These are phyloP conservation scores for Fusarium phyllophilum DNA, from an alignment of 2,329 filamentous ascomycete genomes.

Conservation along the genomic window DNA sequence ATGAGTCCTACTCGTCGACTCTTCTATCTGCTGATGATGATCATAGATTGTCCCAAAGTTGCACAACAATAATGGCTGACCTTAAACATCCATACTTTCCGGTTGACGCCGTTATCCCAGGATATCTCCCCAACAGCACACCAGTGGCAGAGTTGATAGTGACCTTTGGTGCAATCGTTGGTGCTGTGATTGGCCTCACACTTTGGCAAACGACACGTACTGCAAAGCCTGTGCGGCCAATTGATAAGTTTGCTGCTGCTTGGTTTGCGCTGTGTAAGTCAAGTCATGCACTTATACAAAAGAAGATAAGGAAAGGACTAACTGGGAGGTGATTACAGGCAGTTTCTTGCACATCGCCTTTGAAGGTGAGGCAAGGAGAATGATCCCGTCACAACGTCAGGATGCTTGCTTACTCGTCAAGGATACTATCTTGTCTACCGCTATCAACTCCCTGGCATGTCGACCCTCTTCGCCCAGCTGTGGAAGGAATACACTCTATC, in stretches of 20 bases:
- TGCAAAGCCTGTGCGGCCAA: conserved; percentile 32
- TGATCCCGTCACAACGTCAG: neutral
- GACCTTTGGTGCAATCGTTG: conserved; percentile 50
- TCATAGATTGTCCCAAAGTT: neutral
- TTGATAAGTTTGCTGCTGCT: conserved; percentile 56
- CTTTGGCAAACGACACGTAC: conserved; percentile 39
- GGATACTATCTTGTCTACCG: conserved; percentile 83
- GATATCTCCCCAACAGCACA: conserved; percentile 58
- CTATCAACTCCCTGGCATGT: conserved; percentile 69
- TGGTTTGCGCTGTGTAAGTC: conserved; percentile 66
- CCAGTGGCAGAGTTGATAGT: conserved; percentile 53
- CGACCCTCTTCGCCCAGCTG: conserved; percentile 82
- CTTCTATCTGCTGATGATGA: neutral
- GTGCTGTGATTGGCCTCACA: conserved; percentile 49
- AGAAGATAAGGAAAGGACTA: neutral
- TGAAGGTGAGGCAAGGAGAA: conserved; percentile 65
- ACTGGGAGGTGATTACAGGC: conserved; percentile 52
- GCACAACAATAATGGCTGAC: conserved; percentile 5
- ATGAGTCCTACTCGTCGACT: neutral
- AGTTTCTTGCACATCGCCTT: conserved; percentile 82
- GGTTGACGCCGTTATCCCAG: conserved; percentile 52
- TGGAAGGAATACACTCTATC: conserved; percentile 94
- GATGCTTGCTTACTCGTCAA: conserved; percentile 42
- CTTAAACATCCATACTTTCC: conserved; percentile 63
- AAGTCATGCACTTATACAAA: neutral